phyloP scores from a whole-genome alignment of 192 early-diverging fungal species.

The Coemansia sp. region DNA sequence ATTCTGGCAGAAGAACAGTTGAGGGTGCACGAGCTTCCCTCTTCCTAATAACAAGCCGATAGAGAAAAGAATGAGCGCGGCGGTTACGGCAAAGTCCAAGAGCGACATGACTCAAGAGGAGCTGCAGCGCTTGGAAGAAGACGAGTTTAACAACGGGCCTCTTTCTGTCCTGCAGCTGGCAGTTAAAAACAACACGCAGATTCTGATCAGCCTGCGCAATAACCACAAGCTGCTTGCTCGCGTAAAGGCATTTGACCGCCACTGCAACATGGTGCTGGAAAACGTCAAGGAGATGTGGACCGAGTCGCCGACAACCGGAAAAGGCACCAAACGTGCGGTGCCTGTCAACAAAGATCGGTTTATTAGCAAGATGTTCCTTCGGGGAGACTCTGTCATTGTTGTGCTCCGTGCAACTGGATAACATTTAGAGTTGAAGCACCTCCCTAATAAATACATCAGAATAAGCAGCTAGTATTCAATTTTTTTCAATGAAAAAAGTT shows the following conservation, averaged over 20 bases:
- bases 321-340: constrained; percentile 90
- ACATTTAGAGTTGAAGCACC: background rate
- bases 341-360: constrained; percentile 98
- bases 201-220: constrained; percentile 95
- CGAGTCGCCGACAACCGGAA: constrained; percentile 85
- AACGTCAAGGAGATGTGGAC: constrained; percentile 99
- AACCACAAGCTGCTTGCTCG: constrained; percentile 96
- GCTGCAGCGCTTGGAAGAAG: constrained; percentile 82
- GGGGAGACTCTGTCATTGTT: constrained; percentile 92
- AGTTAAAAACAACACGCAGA: constrained; percentile 94
- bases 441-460: constrained; percentile 7
- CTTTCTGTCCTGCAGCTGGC: constrained; percentile 92
- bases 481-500: constrained; percentile 18
- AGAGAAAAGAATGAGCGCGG: constrained; percentile 31
- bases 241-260: constrained; percentile 99
- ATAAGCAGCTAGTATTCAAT: constrained; percentile 16
- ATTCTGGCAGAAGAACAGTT: background rate
- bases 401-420: constrained; percentile 56
- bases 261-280: constrained; percentile 99
- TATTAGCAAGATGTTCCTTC: constrained; percentile 96
- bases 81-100: constrained; percentile 49
- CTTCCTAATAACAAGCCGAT: no score
- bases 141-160: constrained; percentile 95
- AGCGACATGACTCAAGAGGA: constrained; percentile 65
- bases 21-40: no score